phyloP scores from a whole-genome alignment of 441 rosid species.

The Erodium trifolium region DNA sequence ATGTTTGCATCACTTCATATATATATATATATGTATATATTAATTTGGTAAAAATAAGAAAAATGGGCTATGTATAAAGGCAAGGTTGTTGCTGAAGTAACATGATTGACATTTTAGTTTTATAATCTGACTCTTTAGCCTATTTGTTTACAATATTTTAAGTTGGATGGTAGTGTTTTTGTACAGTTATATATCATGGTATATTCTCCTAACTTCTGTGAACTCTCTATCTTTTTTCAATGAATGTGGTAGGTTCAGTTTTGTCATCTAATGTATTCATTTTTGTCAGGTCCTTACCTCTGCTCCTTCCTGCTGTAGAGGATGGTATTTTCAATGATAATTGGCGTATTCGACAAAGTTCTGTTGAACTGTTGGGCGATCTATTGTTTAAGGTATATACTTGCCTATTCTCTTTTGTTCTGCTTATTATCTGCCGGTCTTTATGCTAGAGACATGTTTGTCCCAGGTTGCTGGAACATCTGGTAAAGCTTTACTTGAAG shows the following conservation, averaged over 20 bases:
- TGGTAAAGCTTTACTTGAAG: conserved; percentile 97
- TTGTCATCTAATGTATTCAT: conserved; percentile 9
- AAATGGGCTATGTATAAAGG: no score
- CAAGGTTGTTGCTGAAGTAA: no score
- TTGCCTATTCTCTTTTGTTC: conserved; percentile 8
- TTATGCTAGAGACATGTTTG: conserved; percentile 6
- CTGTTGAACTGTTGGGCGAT: conserved; percentile 97
- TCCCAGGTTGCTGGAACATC: conserved; percentile 99
- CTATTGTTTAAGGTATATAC: conserved; percentile 78
- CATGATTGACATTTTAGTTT: no score
- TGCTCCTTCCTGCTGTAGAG: conserved; percentile 99
- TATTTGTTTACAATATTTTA: not conserved
- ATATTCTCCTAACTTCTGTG: no score
- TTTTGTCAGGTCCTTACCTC: conserved; percentile 75
- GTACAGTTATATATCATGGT: not conserved
- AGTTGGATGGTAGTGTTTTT: not conserved
- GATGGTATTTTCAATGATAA: conserved; percentile 97
- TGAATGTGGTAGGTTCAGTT: not conserved
- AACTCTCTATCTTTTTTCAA: not conserved
- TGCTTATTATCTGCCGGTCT: conserved; percentile 15
- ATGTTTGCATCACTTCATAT: conserved; percentile 17
- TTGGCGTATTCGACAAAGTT: conserved; percentile 99
- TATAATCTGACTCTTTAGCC: no score
- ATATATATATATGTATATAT: no score
- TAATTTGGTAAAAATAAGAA: not conserved